phyloP scores from a whole-genome alignment of 768 basidiomycete species.

The Rhizopogon vesiculosus region DNA sequence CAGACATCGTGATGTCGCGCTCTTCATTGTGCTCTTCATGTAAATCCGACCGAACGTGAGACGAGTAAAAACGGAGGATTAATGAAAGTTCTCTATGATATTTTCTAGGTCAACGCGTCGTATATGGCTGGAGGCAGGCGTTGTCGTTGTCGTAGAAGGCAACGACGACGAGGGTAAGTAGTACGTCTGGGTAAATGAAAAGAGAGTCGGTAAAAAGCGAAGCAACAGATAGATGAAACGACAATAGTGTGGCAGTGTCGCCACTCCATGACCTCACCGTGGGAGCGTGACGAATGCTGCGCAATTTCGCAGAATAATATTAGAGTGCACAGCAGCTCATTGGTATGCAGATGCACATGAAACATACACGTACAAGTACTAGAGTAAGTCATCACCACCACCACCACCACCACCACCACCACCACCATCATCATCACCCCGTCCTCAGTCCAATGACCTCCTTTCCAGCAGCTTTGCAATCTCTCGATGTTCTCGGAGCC shows the following conservation, averaged over 20 bases:
- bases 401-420: not conserved
- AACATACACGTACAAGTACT: not conserved
- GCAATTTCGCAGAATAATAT: not conserved
- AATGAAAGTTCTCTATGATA: constrained; percentile 19
- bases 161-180: not conserved
- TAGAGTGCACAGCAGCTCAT: no score
- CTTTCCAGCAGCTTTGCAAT: constrained; percentile 70
- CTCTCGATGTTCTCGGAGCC: constrained; percentile 82
- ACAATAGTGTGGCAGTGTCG: constrained; percentile 11
- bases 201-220: constrained; percentile 7
- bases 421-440: not conserved
- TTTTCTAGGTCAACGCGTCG: constrained; percentile 16
- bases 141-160: not conserved
- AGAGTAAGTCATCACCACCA: not conserved
- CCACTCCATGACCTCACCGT: constrained; percentile 17
- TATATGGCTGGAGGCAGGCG: constrained; percentile 5
- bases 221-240: constrained; percentile 4
- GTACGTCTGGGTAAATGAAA: not conserved
- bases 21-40: constrained; percentile 18
- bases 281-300: constrained; percentile 3
- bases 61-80: constrained; percentile 4
- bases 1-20: constrained; percentile 16
- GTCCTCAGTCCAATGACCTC: constrained; percentile 58
- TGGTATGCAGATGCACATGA: not conserved
- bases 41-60: not conserved